Percentiles rank a stretch among this genome's conserved stretches.
Evolutionary conservation across 176 grass and related monocot genomes (phyloP).

Genomic region (Leersia perrieri): DNA sequence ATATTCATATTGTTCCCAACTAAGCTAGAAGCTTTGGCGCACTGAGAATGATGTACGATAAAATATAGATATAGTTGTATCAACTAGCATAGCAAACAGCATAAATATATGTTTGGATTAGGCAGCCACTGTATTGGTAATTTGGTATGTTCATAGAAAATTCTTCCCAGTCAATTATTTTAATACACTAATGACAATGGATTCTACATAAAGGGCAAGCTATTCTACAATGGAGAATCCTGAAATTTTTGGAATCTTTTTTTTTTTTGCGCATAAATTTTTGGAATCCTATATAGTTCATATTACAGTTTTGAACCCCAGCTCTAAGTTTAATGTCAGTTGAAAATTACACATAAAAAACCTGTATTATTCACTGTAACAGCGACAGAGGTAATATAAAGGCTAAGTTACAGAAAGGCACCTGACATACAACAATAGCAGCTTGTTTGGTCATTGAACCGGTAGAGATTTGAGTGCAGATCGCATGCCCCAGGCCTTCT

Average conservation of each 20-base stretch:
- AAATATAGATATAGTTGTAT: not conserved
- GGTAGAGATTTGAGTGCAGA: constrained; percentile 66
- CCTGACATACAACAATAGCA: constrained; percentile 59
- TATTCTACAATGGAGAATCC: not conserved
- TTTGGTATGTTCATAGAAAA: not conserved
- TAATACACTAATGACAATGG: not conserved
- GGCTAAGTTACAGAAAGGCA: constrained; percentile 26
- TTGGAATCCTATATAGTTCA: not conserved
- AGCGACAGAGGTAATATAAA: not conserved
- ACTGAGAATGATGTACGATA: not conserved
- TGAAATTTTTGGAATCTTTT: not conserved
- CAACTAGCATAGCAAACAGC: not conserved
- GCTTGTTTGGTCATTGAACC: constrained; percentile 55
- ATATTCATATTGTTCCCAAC: not conserved
- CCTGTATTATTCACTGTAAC: not conserved
- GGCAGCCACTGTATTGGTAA: not conserved
- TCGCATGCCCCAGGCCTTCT: constrained; percentile 48
- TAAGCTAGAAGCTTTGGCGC: not conserved
- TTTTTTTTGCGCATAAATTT: too few relatives aligned
- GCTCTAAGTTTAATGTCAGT: not conserved
- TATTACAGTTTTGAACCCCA: not conserved
- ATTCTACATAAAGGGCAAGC: not conserved
- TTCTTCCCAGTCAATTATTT: not conserved
- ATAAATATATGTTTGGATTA: not conserved
- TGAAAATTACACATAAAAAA: constrained; percentile 6